These are phyloP conservation scores for Hamigera avellanea DNA, from an alignment of 495 filamentous ascomycete species.

Conservation along the genomic window DNA sequence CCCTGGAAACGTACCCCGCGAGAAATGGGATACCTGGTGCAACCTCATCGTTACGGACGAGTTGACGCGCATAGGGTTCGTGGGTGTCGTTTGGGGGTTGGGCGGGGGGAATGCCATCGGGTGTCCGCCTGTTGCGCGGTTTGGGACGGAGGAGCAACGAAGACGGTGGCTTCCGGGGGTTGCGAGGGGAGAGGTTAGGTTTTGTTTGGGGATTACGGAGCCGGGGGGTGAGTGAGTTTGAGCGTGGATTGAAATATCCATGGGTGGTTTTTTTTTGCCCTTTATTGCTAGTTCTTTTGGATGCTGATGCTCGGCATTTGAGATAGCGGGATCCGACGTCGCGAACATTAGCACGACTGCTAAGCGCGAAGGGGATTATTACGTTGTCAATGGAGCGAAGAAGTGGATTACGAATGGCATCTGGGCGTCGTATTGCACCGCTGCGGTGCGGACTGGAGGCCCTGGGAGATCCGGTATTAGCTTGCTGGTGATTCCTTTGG, in stretches of 20 bases:
- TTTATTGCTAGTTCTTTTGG: too few species aligned
- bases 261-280: slow-evolving; percentile 18
- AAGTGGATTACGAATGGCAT: slow-evolving; percentile 49
- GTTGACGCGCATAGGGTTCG: too few species aligned
- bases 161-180: too few species aligned
- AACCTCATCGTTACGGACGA: too few species aligned
- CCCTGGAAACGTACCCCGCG: too few species aligned
- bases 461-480: slow-evolving; percentile 35
- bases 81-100: too few species aligned
- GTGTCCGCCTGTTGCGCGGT: slow-evolving; percentile 42
- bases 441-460: slow-evolving; percentile 43
- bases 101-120: slow-evolving; percentile 42
- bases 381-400: slow-evolving; percentile 44
- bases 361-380: slow-evolving; percentile 29
- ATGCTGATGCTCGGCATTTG: slow-evolving; percentile 2
- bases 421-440: slow-evolving; percentile 42
- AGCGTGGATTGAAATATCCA: too few species aligned
- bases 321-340: slow-evolving; percentile 39
- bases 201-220: too few species aligned
- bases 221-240: too few species aligned
- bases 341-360: slow-evolving; percentile 42
- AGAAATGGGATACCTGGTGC: too few species aligned
- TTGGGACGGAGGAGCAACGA: too few species aligned
- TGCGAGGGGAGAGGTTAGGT: too few species aligned
- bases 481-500: slow-evolving; percentile 39